Base-by-base conservation (phyloP, 2,329 filamentous ascomycete genomes). In the Dactylella cylindrospora region DNA sequence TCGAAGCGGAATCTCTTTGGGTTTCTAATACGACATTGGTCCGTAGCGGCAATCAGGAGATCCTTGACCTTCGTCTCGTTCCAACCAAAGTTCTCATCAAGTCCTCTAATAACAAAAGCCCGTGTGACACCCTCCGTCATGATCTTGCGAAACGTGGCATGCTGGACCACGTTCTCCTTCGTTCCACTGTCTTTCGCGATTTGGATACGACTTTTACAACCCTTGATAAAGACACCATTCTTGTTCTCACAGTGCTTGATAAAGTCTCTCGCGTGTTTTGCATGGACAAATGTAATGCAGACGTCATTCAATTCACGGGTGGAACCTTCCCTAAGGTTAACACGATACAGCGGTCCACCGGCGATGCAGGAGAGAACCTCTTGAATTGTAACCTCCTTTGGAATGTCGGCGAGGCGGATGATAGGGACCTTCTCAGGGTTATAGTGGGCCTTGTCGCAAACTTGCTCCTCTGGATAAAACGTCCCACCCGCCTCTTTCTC, bases 341-440 rank as follows among this genome's bases (percentile, higher is more conserved):
- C 36, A 10, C 49, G 49, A 13, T 62, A 62, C 25, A 62, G 43
- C 15, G 57, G 57, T 4, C 57, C 57, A 32, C 57, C 57, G 9
- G 49, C 17, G n/a, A 62, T 15, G 19, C 35, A 41, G 0, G 23
- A 17, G 3, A 54, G 8, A 5, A 62, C n/a, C 22, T 49, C 44
- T 15, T 35, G 43, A 3, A 49, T 2, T 12, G 20, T 49, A 3
- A 62, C 33, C 9, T 35, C 19, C 12, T 43, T 44, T 1, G 57
- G 57, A 26, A 62, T 40, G 12, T 54, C 36, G 10, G 17, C 10
- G 2, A 62, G 17, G 13, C 26, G 23, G 19, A 62, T 26, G 22
- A 62, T 22, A 1, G 57, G 57, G 5, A 62, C 57, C 3, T 7
- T 23, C 19, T 62, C 28, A 3, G 28, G 23, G 7, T 22, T 22